Evolutionary conservation across 495 filamentous ascomycete species (phyloP).

Genomic region (Penicillium salamii): DNA sequence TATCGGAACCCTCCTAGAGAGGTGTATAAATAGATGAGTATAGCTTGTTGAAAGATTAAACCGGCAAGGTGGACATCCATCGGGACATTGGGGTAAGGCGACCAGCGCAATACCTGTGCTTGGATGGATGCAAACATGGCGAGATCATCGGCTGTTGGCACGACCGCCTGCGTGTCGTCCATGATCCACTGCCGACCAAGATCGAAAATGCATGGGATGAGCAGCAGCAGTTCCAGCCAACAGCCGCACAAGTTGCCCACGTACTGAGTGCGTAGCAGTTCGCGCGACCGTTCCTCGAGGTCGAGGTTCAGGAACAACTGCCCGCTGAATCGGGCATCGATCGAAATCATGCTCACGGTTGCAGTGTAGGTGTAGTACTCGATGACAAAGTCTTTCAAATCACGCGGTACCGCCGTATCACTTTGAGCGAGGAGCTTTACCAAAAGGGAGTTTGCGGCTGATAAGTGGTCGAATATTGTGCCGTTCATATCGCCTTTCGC

Average conservation of each 20-base stretch:
- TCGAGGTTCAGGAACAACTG: conserved; percentile 37
- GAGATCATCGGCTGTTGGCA: conserved; percentile 35
- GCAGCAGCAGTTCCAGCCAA: conserved; percentile 33
- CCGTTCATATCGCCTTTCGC: conserved; percentile 41
- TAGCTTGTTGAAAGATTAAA: conserved; percentile 35
- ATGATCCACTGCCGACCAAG: conserved; percentile 41
- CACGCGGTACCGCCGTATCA: conserved; percentile 30
- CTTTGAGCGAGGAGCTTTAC: conserved; percentile 31
- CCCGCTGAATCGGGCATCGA: conserved; percentile 32
- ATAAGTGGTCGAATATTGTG: conserved; percentile 37
- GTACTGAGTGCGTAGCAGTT: conserved; percentile 28
- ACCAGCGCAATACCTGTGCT: conserved; percentile 33
- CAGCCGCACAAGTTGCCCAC: conserved; percentile 38
- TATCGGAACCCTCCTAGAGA: conserved; percentile 28
- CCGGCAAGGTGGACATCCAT: conserved; percentile 35
- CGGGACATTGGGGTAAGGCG: conserved; percentile 28
- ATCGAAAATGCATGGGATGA: conserved; percentile 39
- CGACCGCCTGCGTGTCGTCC: conserved; percentile 14
- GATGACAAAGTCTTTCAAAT: conserved; percentile 39
- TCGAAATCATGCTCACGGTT: conserved; percentile 43
- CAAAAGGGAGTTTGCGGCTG: conserved; percentile 32
- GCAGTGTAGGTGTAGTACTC: conserved; percentile 42
- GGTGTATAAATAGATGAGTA: conserved; percentile 38
- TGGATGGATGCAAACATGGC: conserved; percentile 41
- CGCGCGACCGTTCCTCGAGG: conserved; percentile 33